Base-by-base conservation (phyloP, 352 stramenopile species). In the Phytophthora tentaculata region DNA sequence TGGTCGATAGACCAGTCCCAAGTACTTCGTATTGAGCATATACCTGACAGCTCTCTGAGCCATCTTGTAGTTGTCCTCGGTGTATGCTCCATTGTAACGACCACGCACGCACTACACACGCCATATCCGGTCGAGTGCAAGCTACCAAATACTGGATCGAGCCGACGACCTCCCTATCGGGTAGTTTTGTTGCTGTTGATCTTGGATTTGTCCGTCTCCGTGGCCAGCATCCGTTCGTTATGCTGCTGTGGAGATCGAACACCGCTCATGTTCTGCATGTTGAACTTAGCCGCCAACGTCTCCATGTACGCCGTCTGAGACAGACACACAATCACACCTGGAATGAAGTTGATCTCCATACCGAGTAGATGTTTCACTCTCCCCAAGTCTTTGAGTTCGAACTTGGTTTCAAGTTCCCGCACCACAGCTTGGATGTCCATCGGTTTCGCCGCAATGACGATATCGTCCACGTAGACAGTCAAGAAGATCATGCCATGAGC, bases 341-440 rank as follows among this genome's bases (percentile, higher is more conserved):
- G 61, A 8, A 49, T 22, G 23, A 32, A 63, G 23, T 53, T 44
- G 5, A 66, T 53, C 17, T 66, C 48, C 48, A 66, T 59, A 5
- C 48, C 48, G 1, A 59, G 26, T 28, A 65, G 12, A 14, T 47
- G 24, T 20, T 24, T 53, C 10, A 58, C 58, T 5, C 58, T 29
- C 2, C 49, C 49, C 0, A 65, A 45, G 14, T 58, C 58, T 19
- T 65, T 65, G 8, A 65, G 5, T 13, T 17, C 19, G 14, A 65
- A 65, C 37, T 65, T 65, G 9, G 5, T 13, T 1, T 5, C 16
- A 3, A 54, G 19, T 10, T n/a, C 39, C 1, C 16, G 39, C 2
- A 45, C 14, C 3, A 45, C 16, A 45, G 14, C 10, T 10, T 7
- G 3, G 39, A 39, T 45, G 39, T 20, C 16, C 12, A 8, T 5